Conservation (phyloP, 768 basidiomycete genomes). For the Phanerochaete sordida region DNA sequence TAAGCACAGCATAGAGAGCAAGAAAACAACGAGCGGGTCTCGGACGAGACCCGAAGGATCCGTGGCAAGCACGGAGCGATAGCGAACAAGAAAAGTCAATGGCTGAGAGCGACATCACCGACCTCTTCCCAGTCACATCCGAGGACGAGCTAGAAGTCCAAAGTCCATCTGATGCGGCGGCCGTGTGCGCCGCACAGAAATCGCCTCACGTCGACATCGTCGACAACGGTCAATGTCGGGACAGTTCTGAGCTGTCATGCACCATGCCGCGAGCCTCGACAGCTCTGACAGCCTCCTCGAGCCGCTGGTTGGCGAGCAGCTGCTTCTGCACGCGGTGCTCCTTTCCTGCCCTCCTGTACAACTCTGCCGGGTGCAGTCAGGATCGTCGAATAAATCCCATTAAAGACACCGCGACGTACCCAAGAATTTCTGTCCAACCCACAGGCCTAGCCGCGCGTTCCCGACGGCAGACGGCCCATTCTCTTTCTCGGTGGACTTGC, state of each 20-base stretch:
- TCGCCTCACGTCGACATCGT: not conserved
- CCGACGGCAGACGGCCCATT: slow-evolving; percentile 32
- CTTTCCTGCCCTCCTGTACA: slow-evolving; percentile 56
- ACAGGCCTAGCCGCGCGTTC: slow-evolving; percentile 62
- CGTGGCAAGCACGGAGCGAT: not conserved
- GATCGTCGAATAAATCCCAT: too few species aligned
- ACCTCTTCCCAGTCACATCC: not conserved
- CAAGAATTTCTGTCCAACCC: slow-evolving; percentile 68
- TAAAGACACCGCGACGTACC: slow-evolving; percentile 38
- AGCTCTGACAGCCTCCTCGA: slow-evolving; percentile 11
- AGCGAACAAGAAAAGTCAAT: not conserved
- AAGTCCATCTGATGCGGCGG: too few species aligned
- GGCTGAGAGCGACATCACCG: not conserved
- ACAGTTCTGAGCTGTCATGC: not conserved
- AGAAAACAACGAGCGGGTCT: not conserved
- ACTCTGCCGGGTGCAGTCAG: slow-evolving; percentile 41
- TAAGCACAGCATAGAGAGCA: not conserved
- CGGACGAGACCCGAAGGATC: not conserved
- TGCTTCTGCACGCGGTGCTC: slow-evolving; percentile 45
- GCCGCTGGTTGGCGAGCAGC: slow-evolving; percentile 36
- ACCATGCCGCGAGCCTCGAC: slow-evolving; percentile 3
- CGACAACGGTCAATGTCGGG: not conserved
- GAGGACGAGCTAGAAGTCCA: too few species aligned
- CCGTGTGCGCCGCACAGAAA: too few species aligned
- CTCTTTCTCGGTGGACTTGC: slow-evolving; percentile 14